phyloP scores from a whole-genome alignment of 192 early-diverging fungal species.

The Coemansia sp. region DNA sequence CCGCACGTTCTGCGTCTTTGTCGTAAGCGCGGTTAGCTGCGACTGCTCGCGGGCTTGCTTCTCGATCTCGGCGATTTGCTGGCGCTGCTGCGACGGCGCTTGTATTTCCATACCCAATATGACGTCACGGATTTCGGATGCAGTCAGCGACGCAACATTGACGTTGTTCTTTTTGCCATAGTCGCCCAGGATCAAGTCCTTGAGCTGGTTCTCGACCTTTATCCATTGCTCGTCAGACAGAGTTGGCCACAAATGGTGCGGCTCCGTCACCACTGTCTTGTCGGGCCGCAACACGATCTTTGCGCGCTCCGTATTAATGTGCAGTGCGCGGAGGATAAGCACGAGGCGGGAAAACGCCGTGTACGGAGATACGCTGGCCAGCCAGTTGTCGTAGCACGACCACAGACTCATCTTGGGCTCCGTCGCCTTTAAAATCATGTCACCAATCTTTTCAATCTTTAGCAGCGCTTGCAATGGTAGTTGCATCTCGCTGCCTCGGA shows the following conservation, averaged over 20 bases:
- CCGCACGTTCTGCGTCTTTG: slow-evolving; percentile 93
- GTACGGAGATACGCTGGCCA: slow-evolving; percentile 89
- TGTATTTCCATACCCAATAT: slow-evolving; percentile 99
- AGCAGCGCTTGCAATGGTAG: slow-evolving; percentile 97
- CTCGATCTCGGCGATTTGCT: slow-evolving; percentile 97
- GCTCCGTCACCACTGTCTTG: slow-evolving; percentile 86
- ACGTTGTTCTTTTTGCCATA: slow-evolving; percentile 99
- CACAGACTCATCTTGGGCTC: slow-evolving; percentile 95
- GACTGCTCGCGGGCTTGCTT: slow-evolving; percentile 92
- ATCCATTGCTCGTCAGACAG: slow-evolving; percentile 97
- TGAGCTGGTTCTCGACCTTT: slow-evolving; percentile 88
- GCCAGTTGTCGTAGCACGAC: slow-evolving; percentile 96
- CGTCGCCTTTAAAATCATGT: slow-evolving; percentile 96
- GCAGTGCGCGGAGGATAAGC: slow-evolving; percentile 92
- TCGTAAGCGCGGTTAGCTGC: slow-evolving; percentile 92
- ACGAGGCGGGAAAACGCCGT: slow-evolving; percentile 98
- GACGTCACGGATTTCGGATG: slow-evolving; percentile 97
- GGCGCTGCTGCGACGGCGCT: slow-evolving; percentile 92
- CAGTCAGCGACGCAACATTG: slow-evolving; percentile 93
- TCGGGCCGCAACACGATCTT: slow-evolving; percentile 96
- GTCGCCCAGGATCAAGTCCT: slow-evolving; percentile 96
- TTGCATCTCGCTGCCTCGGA: slow-evolving; percentile 96
- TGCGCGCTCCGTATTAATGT: slow-evolving; percentile 97
- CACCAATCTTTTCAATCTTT: slow-evolving; percentile 98
- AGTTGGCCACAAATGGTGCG: slow-evolving; percentile 98